phyloP scores from a whole-genome alignment of 495 filamentous ascomycete genomes.

The Penicillium tannophilum region DNA sequence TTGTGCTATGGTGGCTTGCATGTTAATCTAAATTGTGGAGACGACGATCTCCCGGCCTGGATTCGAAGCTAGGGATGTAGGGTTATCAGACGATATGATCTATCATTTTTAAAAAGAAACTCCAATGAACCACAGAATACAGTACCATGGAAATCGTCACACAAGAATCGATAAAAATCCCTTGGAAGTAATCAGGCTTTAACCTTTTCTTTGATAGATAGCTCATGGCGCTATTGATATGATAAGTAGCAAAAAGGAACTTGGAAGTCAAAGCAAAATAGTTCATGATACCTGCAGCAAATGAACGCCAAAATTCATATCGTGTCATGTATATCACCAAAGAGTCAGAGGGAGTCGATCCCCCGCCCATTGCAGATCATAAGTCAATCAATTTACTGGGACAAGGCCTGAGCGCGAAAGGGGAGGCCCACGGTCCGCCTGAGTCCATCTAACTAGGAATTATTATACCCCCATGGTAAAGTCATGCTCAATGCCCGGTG shows the following conservation, averaged over 20 bases:
- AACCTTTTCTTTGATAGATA: not conserved
- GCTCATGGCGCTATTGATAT: not conserved
- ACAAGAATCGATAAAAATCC: not conserved
- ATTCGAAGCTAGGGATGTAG: conserved; percentile 14
- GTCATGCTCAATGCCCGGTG: conserved; percentile 95
- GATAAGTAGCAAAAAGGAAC: conserved; percentile 12
- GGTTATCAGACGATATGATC: not conserved
- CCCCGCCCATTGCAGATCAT: not conserved
- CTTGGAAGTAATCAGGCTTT: not conserved
- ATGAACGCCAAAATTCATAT: conserved; percentile 23
- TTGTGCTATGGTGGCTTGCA: not conserved
- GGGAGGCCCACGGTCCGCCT: not conserved
- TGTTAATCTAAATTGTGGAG: not conserved
- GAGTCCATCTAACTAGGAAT: not conserved
- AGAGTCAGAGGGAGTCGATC: not conserved
- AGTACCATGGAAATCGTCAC: not conserved
- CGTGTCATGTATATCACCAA: conserved; percentile 24
- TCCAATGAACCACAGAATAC: not conserved
- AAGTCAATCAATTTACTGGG: not conserved
- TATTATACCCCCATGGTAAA: conserved; percentile 92
- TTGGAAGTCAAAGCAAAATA: conserved; percentile 2
- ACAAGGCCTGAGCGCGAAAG: not conserved
- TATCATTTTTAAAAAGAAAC: conserved; percentile 2
- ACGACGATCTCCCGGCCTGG: conserved; percentile 1
- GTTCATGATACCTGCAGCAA: conserved; percentile 13